phyloP scores from a whole-genome alignment of 2,329 filamentous ascomycete species.

The Gyromitra esculenta region DNA sequence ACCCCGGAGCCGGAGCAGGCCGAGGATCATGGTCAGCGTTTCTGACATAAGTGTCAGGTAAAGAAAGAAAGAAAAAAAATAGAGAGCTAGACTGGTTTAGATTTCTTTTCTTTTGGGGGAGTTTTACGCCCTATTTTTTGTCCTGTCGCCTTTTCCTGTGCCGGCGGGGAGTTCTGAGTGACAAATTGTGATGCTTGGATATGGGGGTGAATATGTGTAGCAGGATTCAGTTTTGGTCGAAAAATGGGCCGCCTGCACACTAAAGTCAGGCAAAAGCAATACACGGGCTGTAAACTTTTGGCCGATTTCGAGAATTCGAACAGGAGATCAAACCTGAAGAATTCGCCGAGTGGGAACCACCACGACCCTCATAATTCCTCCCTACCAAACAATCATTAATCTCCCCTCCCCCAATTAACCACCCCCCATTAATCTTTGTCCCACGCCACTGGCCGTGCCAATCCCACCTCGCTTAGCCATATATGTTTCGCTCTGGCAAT shows the following conservation, averaged over 20 bases:
- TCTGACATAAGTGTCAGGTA: no score
- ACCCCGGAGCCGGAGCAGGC: no score
- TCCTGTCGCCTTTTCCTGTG: background rate
- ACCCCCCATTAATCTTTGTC: background rate
- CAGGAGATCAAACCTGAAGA: slow-evolving; percentile 1
- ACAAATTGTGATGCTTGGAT: slow-evolving; percentile 16
- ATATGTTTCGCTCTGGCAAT: slow-evolving; percentile 28
- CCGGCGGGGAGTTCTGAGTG: background rate
- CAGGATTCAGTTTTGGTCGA: background rate
- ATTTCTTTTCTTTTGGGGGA: background rate
- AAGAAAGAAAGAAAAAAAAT: no score
- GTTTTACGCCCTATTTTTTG: background rate
- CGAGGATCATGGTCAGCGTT: no score
- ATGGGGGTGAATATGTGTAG: background rate
- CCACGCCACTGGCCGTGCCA: slow-evolving; percentile 22
- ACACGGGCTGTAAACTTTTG: no score
- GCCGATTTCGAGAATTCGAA: background rate
- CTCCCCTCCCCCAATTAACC: no score
- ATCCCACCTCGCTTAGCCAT: slow-evolving; percentile 33
- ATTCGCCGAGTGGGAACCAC: slow-evolving; percentile 9
- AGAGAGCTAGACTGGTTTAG: no score
- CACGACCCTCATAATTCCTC: background rate
- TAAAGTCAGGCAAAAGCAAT: background rate
- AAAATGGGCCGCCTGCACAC: background rate
- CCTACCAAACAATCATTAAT: no score